Evolutionary conservation across 208 protist species (phyloP).

Genomic region (Crithidia thermophila): DNA sequence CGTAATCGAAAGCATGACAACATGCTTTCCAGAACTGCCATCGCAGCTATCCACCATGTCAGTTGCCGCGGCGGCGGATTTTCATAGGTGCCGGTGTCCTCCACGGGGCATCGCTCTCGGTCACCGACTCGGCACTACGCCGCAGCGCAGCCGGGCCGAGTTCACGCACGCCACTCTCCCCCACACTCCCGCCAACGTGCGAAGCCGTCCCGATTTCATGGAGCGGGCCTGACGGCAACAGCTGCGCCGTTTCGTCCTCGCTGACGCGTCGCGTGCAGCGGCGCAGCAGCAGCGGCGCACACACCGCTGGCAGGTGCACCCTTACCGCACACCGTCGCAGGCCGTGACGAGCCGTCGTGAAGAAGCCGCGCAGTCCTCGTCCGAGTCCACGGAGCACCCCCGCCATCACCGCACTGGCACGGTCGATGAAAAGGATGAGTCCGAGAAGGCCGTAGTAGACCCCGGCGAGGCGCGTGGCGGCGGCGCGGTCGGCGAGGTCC

Average conservation of each 20-base stretch:
- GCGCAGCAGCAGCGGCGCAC: neutral
- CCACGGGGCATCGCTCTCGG: neutral
- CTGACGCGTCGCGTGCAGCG: neutral
- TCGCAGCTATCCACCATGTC: neutral
- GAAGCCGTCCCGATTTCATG: no score
- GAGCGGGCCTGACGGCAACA: neutral
- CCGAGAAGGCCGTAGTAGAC: conserved; percentile 39
- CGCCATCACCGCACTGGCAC: neutral
- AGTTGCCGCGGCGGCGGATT: conserved; percentile 18
- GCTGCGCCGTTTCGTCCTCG: neutral
- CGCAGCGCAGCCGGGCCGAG: no score
- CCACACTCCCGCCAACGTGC: no score
- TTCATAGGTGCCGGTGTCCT: neutral
- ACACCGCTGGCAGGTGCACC: neutral
- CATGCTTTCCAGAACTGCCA: no score
- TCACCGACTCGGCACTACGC: no score
- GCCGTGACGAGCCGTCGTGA: neutral
- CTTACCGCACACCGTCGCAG: neutral
- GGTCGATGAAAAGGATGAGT: conserved; percentile 12
- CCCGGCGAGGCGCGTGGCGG: conserved; percentile 15
- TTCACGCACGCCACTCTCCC: no score
- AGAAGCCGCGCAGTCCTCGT: neutral
- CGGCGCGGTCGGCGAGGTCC: conserved; percentile 20
- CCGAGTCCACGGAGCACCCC: neutral
- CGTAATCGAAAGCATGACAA: no score